Conservation (phyloP, 805 yeast genomes). For the Nakazawaea wyomingensis region DNA sequence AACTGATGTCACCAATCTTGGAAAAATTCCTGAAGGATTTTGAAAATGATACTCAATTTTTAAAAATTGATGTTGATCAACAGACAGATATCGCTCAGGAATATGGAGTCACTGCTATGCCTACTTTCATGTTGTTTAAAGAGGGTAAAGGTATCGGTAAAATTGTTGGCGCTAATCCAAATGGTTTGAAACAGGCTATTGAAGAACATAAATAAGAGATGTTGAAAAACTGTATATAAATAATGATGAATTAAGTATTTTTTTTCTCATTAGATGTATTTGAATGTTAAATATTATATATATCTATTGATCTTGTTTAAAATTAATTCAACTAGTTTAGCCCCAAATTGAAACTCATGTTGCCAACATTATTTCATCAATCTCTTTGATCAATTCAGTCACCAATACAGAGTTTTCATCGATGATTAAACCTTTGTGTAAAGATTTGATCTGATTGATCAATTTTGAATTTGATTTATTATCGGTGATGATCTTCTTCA, state of each 20-base stretch:
- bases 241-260: too few relatives aligned
- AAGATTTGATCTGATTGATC: neutral
- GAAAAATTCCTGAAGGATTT: constrained; percentile 37
- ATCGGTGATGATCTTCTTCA: constrained; percentile 5
- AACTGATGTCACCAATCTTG: constrained; percentile 59
- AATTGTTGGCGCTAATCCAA: constrained; percentile 61
- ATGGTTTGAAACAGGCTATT: constrained; percentile 26
- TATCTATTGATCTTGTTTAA: neutral
- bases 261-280: too few relatives aligned
- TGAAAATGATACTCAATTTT: constrained; percentile 47
- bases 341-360: too few relatives aligned
- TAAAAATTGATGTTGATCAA: constrained; percentile 68
- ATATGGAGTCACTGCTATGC: constrained; percentile 69
- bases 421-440: neutral
- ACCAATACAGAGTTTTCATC: constrained; percentile 10
- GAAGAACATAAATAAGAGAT: constrained; percentile 16
- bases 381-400: constrained; percentile 8
- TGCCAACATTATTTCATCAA: constrained; percentile 3
- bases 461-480: neutral
- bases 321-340: too few relatives aligned
- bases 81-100: constrained; percentile 54
- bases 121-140: constrained; percentile 62
- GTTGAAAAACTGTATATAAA: too few relatives aligned
- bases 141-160: constrained; percentile 53
- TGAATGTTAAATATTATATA: neutral